Base-by-base conservation (phyloP, 1,284 basidiomycete species). In the Phlebopus sp. region DNA sequence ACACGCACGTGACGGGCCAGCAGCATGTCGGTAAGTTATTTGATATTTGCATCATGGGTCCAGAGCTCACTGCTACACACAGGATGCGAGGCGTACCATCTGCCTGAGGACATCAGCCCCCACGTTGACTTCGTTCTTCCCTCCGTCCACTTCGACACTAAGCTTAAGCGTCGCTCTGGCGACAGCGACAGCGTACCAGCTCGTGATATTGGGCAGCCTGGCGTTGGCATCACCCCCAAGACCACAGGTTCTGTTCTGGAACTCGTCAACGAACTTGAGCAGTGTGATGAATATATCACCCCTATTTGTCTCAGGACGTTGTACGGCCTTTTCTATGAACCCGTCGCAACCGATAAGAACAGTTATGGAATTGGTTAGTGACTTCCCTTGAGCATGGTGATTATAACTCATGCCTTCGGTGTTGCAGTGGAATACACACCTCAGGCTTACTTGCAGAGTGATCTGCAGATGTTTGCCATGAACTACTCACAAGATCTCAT, bases 381-480 rank as follows among this genome's bases (percentile, higher is more conserved):
- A 23, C 11, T 3, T 29, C 23, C 2, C 11, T 37, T 23, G 21
- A 46, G 25, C 11, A 31, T 21, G 17, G 15, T 3, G 3, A 14
- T 23, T 35, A 31, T 27, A 15, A 9, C 19, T 29, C 21, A 14
- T 25, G 32, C 14, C 15, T 30, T 15, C 13, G 19, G 17, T n/a
- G 41, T 13, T 13, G 2, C 29, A 48, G 47, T 48, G 15, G 47
- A 48, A 37, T 48, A 48, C 17, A 48, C 47, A 23, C 47, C 47
- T 34, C 47, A 48, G 60, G 57, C 72, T 2, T 74, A 70, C 57
- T 47, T 74, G 11, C 60, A 66, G 15, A 54, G 53, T n/a, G 75
- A 77, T 50, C 58, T 76, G 11, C 69, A 75, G 49, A 49, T 70
- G 55, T 76, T 75, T 59, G 73, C 73, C 35, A 51, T 18, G 36